These are phyloP conservation scores for Ophiostoma sp. DNA, from an alignment of 2,329 filamentous ascomycete genomes.

Conservation along the genomic window DNA sequence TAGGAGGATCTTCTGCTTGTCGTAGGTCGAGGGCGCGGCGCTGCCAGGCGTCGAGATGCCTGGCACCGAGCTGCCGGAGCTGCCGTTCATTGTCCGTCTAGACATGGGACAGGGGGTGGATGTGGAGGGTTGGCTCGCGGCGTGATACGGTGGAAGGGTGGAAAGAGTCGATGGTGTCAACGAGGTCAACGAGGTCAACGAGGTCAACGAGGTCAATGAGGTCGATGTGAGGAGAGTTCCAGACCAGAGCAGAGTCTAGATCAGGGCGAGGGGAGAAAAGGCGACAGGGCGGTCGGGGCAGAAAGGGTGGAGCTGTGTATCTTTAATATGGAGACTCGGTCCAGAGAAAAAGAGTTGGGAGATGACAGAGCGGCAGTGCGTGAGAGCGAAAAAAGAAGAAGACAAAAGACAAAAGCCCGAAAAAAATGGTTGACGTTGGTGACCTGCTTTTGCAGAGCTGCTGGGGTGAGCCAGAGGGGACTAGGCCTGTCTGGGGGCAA, in stretches of 20 bases:
- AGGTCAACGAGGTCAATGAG: no score
- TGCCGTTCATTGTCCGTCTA: not conserved
- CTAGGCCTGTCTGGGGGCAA: not conserved
- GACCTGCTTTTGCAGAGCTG: constrained; percentile 6
- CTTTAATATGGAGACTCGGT: not conserved
- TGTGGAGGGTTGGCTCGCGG: not conserved
- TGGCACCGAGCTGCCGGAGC: not conserved
- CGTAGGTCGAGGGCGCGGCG: constrained; percentile 33
- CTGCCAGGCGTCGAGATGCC: not conserved
- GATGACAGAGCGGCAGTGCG: not conserved
- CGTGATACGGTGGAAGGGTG: not conserved
- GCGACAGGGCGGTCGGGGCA: not conserved
- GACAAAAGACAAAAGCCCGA: not conserved
- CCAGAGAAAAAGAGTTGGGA: not conserved
- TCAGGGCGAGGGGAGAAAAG: not conserved
- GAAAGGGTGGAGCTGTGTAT: not conserved
- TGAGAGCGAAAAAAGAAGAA: not conserved
- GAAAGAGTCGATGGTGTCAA: no score
- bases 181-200: no score
- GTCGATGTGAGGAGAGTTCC: no score
- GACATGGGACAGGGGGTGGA: not conserved
- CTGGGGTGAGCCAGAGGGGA: not conserved
- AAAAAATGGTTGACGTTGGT: constrained; percentile 21
- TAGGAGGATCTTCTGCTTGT: constrained; percentile 72
- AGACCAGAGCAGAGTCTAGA: not conserved